Percentiles rank a stretch among this genome's conserved stretches.
These are phyloP conservation scores for Strigomonas culicis DNA, from an alignment of 208 protist species.

Conservation along the genomic window DNA sequence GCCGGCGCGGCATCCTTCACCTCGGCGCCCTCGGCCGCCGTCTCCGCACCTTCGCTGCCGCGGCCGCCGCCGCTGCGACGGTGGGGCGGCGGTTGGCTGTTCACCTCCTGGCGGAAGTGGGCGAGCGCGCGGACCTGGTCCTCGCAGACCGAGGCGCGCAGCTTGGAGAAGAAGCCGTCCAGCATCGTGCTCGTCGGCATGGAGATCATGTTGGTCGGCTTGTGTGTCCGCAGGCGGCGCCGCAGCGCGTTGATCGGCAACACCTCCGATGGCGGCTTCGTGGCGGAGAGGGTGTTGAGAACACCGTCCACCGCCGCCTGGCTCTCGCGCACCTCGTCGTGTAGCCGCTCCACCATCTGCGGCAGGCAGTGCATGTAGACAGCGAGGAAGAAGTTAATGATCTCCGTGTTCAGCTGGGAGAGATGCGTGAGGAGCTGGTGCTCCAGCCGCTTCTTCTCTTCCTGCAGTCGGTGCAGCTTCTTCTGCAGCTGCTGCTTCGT, in stretches of 20 bases:
- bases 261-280: conserved; percentile 1
- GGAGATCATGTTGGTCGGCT: conserved; percentile 12
- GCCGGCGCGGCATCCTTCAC: background rate
- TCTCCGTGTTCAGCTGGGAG: conserved; percentile 75
- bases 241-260: conserved; percentile 6
- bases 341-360: conserved; percentile 23
- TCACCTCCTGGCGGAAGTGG: conserved; percentile 1
- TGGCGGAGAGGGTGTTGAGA: background rate
- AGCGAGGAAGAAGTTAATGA: conserved; percentile 78
- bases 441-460: conserved; percentile 27
- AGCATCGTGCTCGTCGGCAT: conserved; percentile 21
- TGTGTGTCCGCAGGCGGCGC: background rate
- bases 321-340: conserved; percentile 18
- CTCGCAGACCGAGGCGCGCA: conserved; percentile 71
- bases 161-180: conserved; percentile 40
- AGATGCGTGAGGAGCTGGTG: conserved; percentile 46
- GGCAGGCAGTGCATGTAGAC: conserved; percentile 25
- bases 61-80: background rate
- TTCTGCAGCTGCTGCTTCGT: background rate
- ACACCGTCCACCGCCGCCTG: conserved; percentile 6
- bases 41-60: background rate
- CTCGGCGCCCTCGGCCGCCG: background rate
- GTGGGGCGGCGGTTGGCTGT: background rate
- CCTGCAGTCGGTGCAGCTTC: conserved; percentile 9
- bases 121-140: conserved; percentile 63